Evolutionary conservation across 192 early-diverging fungal genomes (phyloP).

Genomic region (Piromyces finnis): DNA sequence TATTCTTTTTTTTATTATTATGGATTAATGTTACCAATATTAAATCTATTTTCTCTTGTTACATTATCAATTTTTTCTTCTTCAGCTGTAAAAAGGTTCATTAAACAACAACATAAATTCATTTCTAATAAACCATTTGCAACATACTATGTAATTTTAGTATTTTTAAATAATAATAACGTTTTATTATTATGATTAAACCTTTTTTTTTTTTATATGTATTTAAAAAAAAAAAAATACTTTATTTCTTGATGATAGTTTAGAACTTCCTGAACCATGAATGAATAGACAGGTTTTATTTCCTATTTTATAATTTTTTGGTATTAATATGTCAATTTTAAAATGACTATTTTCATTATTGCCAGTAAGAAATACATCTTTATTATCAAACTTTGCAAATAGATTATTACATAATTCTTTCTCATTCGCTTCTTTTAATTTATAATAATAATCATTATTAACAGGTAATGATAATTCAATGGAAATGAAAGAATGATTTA

Average conservation of each 20-base stretch:
- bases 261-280: background rate
- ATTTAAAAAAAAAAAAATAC: no score
- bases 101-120: background rate
- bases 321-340: background rate
- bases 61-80: background rate
- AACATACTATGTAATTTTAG: no score
- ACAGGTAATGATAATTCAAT: background rate
- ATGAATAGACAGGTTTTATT: background rate
- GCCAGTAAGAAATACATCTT: no score
- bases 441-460: background rate
- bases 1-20: no score
- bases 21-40: background rate
- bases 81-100: background rate
- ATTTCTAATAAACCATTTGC: background rate
- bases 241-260: background rate
- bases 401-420: background rate
- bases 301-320: background rate
- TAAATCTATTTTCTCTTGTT: background rate
- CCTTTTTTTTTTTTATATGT: no score
- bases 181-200: no score
- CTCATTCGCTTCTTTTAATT: background rate
- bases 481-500: background rate
- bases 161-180: no score
- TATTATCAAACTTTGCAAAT: no score
- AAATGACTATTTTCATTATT: background rate